Conservation (phyloP, 495 filamentous ascomycete genomes). For the Rostrohypoxylon terebratum region DNA sequence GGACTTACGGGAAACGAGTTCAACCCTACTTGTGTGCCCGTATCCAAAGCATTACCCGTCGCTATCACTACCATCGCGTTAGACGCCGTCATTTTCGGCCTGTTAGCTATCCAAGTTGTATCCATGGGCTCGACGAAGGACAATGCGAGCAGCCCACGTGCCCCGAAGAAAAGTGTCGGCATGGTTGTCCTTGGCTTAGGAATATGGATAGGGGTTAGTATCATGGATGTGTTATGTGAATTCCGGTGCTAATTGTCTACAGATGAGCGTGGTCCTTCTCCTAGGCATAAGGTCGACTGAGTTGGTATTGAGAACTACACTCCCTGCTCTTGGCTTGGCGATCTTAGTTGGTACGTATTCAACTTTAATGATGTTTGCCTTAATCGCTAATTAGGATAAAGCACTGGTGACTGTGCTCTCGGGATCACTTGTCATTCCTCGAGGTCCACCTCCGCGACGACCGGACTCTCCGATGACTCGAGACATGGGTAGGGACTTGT, state of each 20-base stretch:
- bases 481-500: conserved; percentile 49
- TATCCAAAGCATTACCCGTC: conserved; percentile 58
- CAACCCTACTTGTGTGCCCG: conserved; percentile 62
- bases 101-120: conserved; percentile 54
- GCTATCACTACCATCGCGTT: conserved; percentile 57
- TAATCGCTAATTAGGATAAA: conserved; percentile 36
- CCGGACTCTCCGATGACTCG: conserved; percentile 46
- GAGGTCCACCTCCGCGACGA: conserved; percentile 38
- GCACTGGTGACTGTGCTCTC: conserved; percentile 54
- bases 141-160: conserved; percentile 34
- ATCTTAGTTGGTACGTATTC: conserved; percentile 61
- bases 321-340: conserved; percentile 62
- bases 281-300: conserved; percentile 57
- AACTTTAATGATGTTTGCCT: conserved; percentile 4
- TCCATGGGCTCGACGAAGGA: conserved; percentile 45
- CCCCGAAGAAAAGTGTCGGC: conserved; percentile 49
- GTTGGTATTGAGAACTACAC: conserved; percentile 58
- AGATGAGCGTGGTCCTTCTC: conserved; percentile 63
- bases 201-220: conserved; percentile 63
- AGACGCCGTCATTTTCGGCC: conserved; percentile 59
- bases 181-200: conserved; percentile 57
- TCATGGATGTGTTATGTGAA: not conserved
- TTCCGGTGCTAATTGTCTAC: conserved; percentile 39
- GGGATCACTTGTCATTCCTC: conserved; percentile 44
- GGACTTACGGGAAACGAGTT: conserved; percentile 63